phyloP scores from a whole-genome alignment of 2,329 filamentous ascomycete genomes.

The Dichotomopilus funicola region DNA sequence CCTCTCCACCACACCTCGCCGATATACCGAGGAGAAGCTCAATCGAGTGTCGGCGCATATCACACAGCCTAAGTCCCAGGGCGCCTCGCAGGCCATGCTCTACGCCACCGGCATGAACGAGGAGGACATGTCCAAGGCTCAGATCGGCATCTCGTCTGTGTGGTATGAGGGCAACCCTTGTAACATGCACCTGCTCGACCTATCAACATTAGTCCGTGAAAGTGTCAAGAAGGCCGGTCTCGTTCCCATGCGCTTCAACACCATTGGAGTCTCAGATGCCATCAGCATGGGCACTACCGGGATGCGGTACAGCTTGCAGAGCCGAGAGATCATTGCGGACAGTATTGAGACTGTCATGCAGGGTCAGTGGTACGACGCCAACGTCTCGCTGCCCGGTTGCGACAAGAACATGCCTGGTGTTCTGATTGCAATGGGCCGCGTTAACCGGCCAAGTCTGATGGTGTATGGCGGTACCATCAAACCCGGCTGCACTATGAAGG shows the following conservation, averaged over 20 bases:
- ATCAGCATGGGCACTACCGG: constrained; percentile 98
- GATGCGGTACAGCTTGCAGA: constrained; percentile 94
- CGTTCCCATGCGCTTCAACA: constrained; percentile 97
- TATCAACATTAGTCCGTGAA: constrained; percentile 67
- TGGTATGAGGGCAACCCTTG: constrained; percentile 98
- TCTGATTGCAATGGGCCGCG: constrained; percentile 85
- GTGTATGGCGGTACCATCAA: constrained; percentile 94
- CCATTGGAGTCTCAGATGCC: constrained; percentile 91
- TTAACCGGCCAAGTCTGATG: constrained; percentile 94
- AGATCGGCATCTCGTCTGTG: constrained; percentile 95
- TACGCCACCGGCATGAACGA: constrained; percentile 89
- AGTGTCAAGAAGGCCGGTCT: constrained; percentile 65
- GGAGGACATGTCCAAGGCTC: constrained; percentile 87
- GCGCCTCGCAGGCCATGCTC: constrained; percentile 97
- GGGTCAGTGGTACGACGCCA: constrained; percentile 97
- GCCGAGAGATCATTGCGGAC: constrained; percentile 93
- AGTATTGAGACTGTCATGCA: constrained; percentile 99
- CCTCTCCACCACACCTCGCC: constrained; percentile 44
- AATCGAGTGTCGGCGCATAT: constrained; percentile 81
- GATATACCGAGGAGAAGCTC: constrained; percentile 49
- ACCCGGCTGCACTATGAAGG: constrained; percentile 74
- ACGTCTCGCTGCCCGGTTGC: constrained; percentile 93
- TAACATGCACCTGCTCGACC: constrained; percentile 96
- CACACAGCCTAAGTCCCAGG: constrained; percentile 96
- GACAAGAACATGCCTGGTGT: constrained; percentile 99